These are phyloP conservation scores for Plasmodium relictum DNA, from an alignment of 169 alveolate species.

Conservation along the genomic window DNA sequence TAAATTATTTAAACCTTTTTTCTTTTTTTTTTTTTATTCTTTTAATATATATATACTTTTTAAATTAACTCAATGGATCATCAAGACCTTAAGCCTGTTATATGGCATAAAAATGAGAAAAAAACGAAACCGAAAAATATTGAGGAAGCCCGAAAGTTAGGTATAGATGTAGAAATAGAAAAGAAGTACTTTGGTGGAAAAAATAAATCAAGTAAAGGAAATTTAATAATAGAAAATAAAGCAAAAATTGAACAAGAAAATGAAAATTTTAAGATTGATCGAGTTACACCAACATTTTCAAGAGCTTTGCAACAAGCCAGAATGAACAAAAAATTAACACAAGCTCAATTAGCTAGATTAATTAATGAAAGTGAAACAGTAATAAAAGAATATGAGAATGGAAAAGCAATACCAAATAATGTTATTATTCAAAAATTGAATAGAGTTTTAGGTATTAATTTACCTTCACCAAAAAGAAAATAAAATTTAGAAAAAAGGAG, in stretches of 20 bases:
- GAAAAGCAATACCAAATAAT: constrained; percentile 85
- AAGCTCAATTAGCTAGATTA: constrained; percentile 81
- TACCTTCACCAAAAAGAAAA: constrained; percentile 80
- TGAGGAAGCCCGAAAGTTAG: constrained; percentile 55
- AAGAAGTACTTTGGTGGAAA: constrained; percentile 62
- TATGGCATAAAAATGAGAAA: constrained; percentile 62
- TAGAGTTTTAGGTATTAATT: constrained; percentile 82
- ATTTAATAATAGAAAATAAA: constrained; percentile 79
- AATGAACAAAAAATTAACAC: constrained; percentile 77
- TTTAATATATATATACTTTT: no score
- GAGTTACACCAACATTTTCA: constrained; percentile 83
- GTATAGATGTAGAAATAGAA: constrained; percentile 68
- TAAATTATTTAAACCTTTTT: constrained; percentile 80
- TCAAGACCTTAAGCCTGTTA: constrained; percentile 74
- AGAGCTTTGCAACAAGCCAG: constrained; percentile 87
- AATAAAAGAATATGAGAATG: constrained; percentile 86
- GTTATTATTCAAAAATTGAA: constrained; percentile 81
- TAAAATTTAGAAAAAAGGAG: constrained; percentile 14
- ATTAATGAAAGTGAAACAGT: constrained; percentile 80
- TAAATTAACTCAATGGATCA: constrained; percentile 22
- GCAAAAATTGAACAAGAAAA: constrained; percentile 86
- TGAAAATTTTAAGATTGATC: constrained; percentile 83
- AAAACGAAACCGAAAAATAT: constrained; percentile 54
- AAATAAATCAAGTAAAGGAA: constrained; percentile 71
- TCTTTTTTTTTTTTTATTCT: constrained; percentile 9